These are phyloP conservation scores for Pythium apleroticum DNA, from an alignment of 352 stramenopile genomes.

Conservation along the genomic window DNA sequence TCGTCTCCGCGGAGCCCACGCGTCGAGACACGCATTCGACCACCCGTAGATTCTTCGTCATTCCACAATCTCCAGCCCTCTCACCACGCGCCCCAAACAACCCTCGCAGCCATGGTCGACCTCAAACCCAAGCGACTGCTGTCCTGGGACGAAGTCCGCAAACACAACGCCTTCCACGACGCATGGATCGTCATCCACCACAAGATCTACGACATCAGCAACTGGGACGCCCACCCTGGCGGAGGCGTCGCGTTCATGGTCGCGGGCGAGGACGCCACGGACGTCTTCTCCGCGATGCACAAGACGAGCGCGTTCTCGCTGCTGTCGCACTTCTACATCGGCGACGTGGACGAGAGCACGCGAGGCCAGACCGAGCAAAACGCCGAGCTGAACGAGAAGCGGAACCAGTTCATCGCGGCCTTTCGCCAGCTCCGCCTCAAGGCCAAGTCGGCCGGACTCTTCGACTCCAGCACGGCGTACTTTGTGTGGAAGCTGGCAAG, in stretches of 20 bases:
- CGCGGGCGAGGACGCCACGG: conserved; percentile 97
- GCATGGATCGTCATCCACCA: conserved; percentile 91
- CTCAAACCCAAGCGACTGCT: conserved; percentile 63
- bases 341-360: conserved; percentile 89
- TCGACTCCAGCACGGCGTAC: conserved; percentile 89
- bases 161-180: conserved; percentile 71
- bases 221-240: conserved; percentile 82
- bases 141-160: conserved; percentile 69
- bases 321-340: conserved; percentile 97
- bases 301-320: conserved; percentile 90
- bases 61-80: conserved; percentile 10
- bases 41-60: not conserved
- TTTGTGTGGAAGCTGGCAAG: conserved; percentile 96
- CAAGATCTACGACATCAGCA: conserved; percentile 91
- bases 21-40: not conserved
- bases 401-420: conserved; percentile 89
- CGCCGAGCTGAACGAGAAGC: conserved; percentile 42
- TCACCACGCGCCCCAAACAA: not conserved
- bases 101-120: conserved; percentile 68
- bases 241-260: conserved; percentile 96
- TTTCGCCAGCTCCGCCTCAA: conserved; percentile 95
- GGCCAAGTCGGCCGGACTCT: conserved; percentile 94
- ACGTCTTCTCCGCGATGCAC: conserved; percentile 98
- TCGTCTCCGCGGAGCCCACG: no score
- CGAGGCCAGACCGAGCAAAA: conserved; percentile 22